Evolutionary conservation across 345 rosid species (phyloP).

Genomic region (Gossypium mustelinum): DNA sequence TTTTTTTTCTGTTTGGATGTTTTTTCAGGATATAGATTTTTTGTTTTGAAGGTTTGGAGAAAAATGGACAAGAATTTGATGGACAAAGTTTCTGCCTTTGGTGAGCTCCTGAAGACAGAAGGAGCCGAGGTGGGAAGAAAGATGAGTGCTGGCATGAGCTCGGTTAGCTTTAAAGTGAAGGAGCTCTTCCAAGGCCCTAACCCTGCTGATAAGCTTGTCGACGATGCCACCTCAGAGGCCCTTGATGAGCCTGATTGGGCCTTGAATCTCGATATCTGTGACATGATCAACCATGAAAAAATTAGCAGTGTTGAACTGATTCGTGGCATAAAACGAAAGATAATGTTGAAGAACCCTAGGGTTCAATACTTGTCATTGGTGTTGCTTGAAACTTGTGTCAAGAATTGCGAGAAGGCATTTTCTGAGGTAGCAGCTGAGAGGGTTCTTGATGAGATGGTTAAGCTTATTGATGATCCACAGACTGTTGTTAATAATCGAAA

Average conservation of each 20-base stretch:
- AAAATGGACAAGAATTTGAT: constrained; percentile 86
- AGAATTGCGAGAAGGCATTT: constrained; percentile 97
- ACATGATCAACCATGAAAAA: constrained; percentile 85
- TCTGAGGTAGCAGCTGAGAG: constrained; percentile 97
- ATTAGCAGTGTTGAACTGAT: constrained; percentile 81
- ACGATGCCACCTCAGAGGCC: constrained; percentile 89
- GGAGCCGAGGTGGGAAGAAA: constrained; percentile 86
- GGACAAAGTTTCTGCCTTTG: constrained; percentile 89
- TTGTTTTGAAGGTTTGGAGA: constrained; percentile 28
- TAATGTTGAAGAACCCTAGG: constrained; percentile 76
- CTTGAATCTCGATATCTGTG: constrained; percentile 90
- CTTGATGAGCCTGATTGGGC: constrained; percentile 99
- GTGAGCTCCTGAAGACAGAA: constrained; percentile 91
- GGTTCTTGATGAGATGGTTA: constrained; percentile 98
- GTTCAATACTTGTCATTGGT: constrained; percentile 85
- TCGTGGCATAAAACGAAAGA: constrained; percentile 83
- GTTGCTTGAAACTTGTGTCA: constrained; percentile 83
- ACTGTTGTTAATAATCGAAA: constrained; percentile 85
- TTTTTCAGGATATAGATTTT: constrained; percentile 1
- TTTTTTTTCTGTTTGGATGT: not conserved
- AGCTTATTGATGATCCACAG: constrained; percentile 92
- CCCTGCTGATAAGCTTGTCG: constrained; percentile 87
- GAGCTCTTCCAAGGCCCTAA: constrained; percentile 93
- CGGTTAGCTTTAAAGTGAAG: constrained; percentile 93
- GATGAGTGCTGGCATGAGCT: constrained; percentile 87